Base-by-base conservation (phyloP, 495 filamentous ascomycete genomes). In the Annulohypoxylon bovei region DNA sequence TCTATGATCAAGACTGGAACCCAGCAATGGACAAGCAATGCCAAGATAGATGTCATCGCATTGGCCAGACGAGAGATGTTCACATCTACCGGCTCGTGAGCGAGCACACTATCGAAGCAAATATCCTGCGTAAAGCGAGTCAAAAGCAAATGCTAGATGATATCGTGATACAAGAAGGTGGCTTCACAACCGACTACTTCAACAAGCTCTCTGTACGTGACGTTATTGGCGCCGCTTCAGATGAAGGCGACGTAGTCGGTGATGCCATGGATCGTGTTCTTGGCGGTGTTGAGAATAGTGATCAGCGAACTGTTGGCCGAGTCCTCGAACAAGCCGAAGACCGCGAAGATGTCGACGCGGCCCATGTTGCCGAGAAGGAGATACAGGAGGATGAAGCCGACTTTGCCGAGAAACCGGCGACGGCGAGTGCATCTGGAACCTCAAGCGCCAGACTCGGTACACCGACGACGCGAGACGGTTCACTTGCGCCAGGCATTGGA, bases 21-120 rank as follows among this genome's bases (percentile, higher is more conserved):
- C 96, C 96, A 0, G 96, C 96, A 9, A 99, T 99, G 96, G 96
- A 99, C 79, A 97, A 97, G 75, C 96, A 99, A 78, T 99, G 96
- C 76, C 96, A 98, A 80, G 96, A 99, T 76, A 91, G 96, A 68
- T 95, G 92, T 69, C 96, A 99, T 78, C 94, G 96, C 56, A 99
- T 99, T 73, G 96, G 96, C 2, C 96, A 99, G 79, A 98, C 96
- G 0, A 89, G 96, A 27, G 96, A 99, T 75, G 96, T 99, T 39
- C 95, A 98, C 75, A 98, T 99, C 73, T 99, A 98, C 80, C 92
- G 95, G 6, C 91, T 99, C 40, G 95, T 99, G 27, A 94, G 91
- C 20, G 96, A 99, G 81, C 93, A 97, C 78, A 99, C 96, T 1
- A 98, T 99, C 60, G 96, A 99, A 79, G 95, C 94, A 70, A 99